Conservation (phyloP, 768 basidiomycete genomes). For the Tulasnella sp. region DNA sequence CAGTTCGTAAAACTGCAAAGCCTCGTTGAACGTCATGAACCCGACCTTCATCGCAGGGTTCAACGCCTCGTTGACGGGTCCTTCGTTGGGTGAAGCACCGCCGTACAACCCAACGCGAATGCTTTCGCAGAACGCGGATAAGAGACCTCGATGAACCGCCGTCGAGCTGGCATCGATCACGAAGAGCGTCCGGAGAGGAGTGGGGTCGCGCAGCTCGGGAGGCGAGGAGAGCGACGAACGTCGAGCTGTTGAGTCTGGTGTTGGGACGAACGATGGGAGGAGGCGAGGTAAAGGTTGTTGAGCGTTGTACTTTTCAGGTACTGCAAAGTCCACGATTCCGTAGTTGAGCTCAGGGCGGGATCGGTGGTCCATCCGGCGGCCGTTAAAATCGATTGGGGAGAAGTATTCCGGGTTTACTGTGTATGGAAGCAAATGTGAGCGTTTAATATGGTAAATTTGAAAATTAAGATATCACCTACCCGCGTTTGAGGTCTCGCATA, state of each 20-base stretch:
- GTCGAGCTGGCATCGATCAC: slow-evolving; percentile 72
- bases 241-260: slow-evolving; percentile 24
- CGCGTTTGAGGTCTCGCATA: slow-evolving; percentile 74
- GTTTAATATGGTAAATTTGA: background rate
- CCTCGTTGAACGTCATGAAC: slow-evolving; percentile 70
- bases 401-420: slow-evolving; percentile 75
- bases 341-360: slow-evolving; percentile 77
- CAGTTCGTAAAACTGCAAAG: slow-evolving; percentile 81
- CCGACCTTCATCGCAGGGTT: slow-evolving; percentile 40
- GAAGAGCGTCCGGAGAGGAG: slow-evolving; percentile 69
- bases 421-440: background rate
- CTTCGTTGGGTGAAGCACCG: slow-evolving; percentile 28
- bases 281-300: slow-evolving; percentile 47
- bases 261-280: slow-evolving; percentile 38
- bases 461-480: slow-evolving; percentile 39
- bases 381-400: slow-evolving; percentile 64
- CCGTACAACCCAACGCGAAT: slow-evolving; percentile 59
- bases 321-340: slow-evolving; percentile 86
- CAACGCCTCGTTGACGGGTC: slow-evolving; percentile 24
- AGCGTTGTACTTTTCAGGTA: slow-evolving; percentile 79
- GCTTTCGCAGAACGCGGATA: slow-evolving; percentile 50
- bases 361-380: slow-evolving; percentile 66
- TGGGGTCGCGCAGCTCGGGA: slow-evolving; percentile 36
- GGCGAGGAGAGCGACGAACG: slow-evolving; percentile 24
- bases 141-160: slow-evolving; percentile 55